Conservation (phyloP, 2,329 filamentous ascomycete species). For the Geoglossum cookeanum region DNA sequence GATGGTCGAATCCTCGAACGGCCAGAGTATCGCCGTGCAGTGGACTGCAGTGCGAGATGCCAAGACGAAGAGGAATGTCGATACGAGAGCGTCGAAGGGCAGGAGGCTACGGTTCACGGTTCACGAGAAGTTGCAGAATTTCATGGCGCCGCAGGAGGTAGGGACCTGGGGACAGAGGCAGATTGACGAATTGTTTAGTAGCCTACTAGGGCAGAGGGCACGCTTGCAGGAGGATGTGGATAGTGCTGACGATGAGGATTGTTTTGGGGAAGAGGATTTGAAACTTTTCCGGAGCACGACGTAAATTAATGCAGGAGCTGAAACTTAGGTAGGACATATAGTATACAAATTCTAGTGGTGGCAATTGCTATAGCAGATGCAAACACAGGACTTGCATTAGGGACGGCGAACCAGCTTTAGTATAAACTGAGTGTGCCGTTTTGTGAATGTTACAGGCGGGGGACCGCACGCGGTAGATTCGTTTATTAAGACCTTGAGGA, state of each 20-base stretch:
- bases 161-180: constrained; percentile 63
- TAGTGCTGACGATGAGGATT: constrained; percentile 15
- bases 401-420: too few relatives aligned
- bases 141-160: constrained; percentile 83
- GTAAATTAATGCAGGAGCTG: not conserved
- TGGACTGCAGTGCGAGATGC: constrained; percentile 55
- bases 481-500: too few relatives aligned
- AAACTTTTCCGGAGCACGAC: constrained; percentile 19
- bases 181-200: constrained; percentile 41
- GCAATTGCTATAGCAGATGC: too few relatives aligned
- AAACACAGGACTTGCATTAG: too few relatives aligned
- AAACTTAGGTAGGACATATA: not conserved
- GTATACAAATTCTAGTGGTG: not conserved
- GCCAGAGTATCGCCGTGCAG: constrained; percentile 34
- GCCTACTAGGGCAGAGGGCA: constrained; percentile 27
- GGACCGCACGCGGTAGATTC: too few relatives aligned
- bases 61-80: constrained; percentile 66
- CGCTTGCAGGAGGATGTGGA: constrained; percentile 24
- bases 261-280: constrained; percentile 20
- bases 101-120: constrained; percentile 86
- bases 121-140: constrained; percentile 94
- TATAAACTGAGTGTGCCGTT: too few relatives aligned
- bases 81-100: constrained; percentile 89
- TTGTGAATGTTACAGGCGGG: too few relatives aligned
- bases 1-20: constrained; percentile 38